Evolutionary conservation across 139 green algal species (phyloP).

Genomic region (Chlamydomonas urium): DNA sequence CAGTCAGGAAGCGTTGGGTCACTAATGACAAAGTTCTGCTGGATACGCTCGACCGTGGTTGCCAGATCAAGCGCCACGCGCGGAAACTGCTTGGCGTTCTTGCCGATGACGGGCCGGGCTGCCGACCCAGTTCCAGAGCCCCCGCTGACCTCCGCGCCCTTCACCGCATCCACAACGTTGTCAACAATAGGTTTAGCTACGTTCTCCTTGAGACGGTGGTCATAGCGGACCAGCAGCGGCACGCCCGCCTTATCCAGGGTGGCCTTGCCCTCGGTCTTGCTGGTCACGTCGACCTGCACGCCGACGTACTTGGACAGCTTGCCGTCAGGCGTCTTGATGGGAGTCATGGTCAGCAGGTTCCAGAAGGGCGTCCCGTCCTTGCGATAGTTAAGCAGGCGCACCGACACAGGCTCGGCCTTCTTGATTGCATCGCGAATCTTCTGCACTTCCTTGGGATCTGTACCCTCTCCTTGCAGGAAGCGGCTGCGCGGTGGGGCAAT

Average conservation of each 20-base stretch:
- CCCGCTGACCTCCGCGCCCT: conserved; percentile 22
- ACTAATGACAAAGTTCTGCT: conserved; percentile 96
- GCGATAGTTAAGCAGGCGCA: conserved; percentile 89
- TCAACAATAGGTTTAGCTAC: conserved; percentile 74
- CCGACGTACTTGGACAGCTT: conserved; percentile 87
- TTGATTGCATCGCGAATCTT: conserved; percentile 76
- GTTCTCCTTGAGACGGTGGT: conserved; percentile 75
- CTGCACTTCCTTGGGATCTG: conserved; percentile 82
- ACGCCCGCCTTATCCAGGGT: conserved; percentile 52
- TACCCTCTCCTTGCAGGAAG: conserved; percentile 95
- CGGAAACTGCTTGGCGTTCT: conserved; percentile 61
- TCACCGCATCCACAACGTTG: conserved; percentile 64
- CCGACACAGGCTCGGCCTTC: conserved; percentile 54
- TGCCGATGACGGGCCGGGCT: neutral
- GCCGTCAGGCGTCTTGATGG: conserved; percentile 81
- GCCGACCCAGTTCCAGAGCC: no score
- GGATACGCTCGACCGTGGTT: conserved; percentile 94
- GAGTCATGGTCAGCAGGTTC: conserved; percentile 96
- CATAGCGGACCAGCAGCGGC: conserved; percentile 84
- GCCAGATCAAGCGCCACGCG: conserved; percentile 89
- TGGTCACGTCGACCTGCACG: conserved; percentile 91
- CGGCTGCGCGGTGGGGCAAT: conserved; percentile 55
- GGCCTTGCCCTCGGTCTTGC: conserved; percentile 85
- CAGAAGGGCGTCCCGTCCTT: conserved; percentile 93
- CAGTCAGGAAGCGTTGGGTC: conserved; percentile 94